These are phyloP conservation scores for Ceratocystis lukuohia DNA, from an alignment of 2,329 filamentous ascomycete species.

Conservation along the genomic window DNA sequence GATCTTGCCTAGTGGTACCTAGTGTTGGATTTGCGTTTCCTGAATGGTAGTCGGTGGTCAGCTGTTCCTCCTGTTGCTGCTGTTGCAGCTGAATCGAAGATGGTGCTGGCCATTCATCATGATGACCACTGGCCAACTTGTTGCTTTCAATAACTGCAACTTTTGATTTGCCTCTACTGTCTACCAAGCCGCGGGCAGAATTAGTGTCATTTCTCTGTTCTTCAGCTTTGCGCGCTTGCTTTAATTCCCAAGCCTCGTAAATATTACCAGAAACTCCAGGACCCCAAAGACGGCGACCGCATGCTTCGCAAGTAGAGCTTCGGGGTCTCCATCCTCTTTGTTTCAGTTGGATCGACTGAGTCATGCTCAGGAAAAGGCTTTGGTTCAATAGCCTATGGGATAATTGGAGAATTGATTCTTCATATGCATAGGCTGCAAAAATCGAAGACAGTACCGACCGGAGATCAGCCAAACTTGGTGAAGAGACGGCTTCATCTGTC, in stretches of 20 bases:
- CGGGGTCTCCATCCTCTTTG: conserved; percentile 81
- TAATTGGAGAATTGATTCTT: conserved; percentile 74
- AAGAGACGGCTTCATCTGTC: conserved; percentile 63
- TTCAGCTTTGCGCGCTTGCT: conserved; percentile 35
- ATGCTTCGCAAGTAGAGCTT: conserved; percentile 78
- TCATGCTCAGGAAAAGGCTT: conserved; percentile 74
- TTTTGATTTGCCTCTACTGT: conserved; percentile 42
- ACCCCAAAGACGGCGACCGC: conserved; percentile 73
- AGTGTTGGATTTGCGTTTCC: not conserved
- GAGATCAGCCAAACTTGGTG: conserved; percentile 76
- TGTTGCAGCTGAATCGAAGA: not conserved
- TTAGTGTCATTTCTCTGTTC: conserved; percentile 34
- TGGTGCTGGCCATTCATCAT: conserved; percentile 24
- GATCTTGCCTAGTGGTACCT: conserved; percentile 18
- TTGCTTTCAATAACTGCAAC: conserved; percentile 29
- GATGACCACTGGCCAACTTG: conserved; percentile 27
- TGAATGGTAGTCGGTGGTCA: no score
- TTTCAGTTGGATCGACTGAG: conserved; percentile 57
- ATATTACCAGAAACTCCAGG: conserved; percentile 65
- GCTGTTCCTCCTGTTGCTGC: no score
- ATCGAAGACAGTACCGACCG: conserved; percentile 75
- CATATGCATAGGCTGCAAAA: conserved; percentile 90
- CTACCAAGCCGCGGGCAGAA: conserved; percentile 26
- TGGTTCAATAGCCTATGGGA: conserved; percentile 79
- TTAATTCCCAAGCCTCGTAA: conserved; percentile 70